These are phyloP conservation scores for Erysimum cheiranthoides DNA, from an alignment of 345 rosid genomes.

Conservation along the genomic window DNA sequence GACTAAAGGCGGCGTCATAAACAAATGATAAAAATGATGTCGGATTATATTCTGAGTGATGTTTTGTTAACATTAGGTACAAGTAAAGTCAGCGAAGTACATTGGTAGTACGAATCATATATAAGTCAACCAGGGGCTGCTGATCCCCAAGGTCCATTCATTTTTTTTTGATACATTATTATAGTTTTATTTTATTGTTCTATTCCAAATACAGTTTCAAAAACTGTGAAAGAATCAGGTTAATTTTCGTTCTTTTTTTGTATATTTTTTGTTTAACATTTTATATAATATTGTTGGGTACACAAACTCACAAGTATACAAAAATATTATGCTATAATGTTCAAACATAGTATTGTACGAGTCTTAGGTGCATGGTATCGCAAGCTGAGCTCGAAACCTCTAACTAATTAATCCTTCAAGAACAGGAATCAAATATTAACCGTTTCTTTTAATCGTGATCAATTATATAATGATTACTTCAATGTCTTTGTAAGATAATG, in stretches of 20 bases:
- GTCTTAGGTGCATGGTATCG: neutral
- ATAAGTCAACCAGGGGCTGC: neutral
- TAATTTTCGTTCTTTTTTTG: too few relatives aligned
- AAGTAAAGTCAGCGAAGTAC: conserved; percentile 1
- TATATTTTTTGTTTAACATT: too few relatives aligned
- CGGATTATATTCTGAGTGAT: neutral
- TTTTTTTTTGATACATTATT: neutral
- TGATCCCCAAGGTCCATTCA: neutral
- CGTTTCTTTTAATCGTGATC: neutral
- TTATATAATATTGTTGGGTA: neutral
- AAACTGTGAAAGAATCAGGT: neutral
- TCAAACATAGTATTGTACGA: too few relatives aligned
- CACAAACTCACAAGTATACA: neutral
- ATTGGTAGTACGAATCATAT: neutral
- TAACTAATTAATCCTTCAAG: neutral
- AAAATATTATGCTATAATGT: too few relatives aligned
- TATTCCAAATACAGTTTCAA: neutral
- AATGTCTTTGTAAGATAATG: neutral
- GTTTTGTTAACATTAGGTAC: neutral
- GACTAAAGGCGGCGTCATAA: too few relatives aligned
- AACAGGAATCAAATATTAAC: neutral
- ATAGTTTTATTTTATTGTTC: neutral
- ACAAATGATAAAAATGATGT: neutral
- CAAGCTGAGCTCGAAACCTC: neutral
- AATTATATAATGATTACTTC: neutral